These are phyloP conservation scores for Apiospora koreana DNA, from an alignment of 2,329 filamentous ascomycete species.

Conservation along the genomic window DNA sequence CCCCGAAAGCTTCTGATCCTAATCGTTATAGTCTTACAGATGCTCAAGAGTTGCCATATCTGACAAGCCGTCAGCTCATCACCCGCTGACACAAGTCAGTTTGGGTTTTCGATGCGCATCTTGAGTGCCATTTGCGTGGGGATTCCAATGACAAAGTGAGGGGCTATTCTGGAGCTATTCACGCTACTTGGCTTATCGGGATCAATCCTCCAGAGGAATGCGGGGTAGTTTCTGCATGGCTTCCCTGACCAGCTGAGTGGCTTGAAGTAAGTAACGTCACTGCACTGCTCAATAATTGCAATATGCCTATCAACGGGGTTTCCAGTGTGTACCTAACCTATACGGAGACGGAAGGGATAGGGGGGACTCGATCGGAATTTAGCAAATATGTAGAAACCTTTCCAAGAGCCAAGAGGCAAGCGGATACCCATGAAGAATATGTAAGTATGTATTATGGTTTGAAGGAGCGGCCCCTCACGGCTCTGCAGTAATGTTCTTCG, in stretches of 20 bases:
- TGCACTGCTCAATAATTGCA: not conserved
- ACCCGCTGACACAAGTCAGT: not conserved
- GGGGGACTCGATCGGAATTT: too few species aligned
- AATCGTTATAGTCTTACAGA: not conserved
- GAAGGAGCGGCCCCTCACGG: too few species aligned
- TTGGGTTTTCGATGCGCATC: not conserved
- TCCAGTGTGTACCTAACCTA: too few species aligned
- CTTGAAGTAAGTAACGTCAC: not conserved
- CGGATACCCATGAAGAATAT: too few species aligned
- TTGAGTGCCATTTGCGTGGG: not conserved
- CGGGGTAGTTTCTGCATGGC: constrained; percentile 7
- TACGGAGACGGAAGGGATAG: too few species aligned
- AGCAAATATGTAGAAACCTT: too few species aligned
- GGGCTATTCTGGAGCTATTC: constrained; percentile 10
- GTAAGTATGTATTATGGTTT: too few species aligned
- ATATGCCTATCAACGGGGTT: not conserved
- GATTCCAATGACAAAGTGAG: not conserved
- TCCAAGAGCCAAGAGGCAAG: too few species aligned
- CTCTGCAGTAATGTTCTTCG: too few species aligned
- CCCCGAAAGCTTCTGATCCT: not conserved
- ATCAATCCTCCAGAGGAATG: constrained; percentile 9
- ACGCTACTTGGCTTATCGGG: not conserved
- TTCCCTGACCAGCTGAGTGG: not conserved
- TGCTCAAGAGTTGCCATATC: not conserved
- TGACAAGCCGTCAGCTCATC: not conserved